Percentiles rank a stretch among this genome's conserved stretches.
These are phyloP conservation scores for Tricholoma bakamatsutake DNA, from an alignment of 768 basidiomycete genomes.

Conservation along the genomic window DNA sequence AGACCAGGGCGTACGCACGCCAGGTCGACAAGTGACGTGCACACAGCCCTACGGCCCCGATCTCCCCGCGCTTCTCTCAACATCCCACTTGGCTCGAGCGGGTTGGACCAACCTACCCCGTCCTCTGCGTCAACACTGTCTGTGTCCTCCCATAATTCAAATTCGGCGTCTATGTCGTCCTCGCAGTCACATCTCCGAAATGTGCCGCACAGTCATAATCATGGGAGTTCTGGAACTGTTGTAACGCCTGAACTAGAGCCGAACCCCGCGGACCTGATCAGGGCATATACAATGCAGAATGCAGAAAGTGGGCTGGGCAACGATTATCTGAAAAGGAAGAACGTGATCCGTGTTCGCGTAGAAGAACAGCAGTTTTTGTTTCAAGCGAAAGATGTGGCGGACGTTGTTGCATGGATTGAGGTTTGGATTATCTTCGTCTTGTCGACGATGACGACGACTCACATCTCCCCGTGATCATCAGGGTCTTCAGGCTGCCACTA, in stretches of 20 bases:
- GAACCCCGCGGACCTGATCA: constrained; percentile 49
- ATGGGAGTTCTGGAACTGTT: neutral
- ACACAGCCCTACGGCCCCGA: constrained; percentile 4
- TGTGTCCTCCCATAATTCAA: neutral
- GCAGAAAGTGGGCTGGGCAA: constrained; percentile 94
- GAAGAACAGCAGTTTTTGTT: constrained; percentile 97
- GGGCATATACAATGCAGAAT: constrained; percentile 75
- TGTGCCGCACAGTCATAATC: neutral
- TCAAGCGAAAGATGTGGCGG: constrained; percentile 77
- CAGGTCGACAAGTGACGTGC: constrained; percentile 35
- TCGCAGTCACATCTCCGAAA: constrained; percentile 5
- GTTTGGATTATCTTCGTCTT: constrained; percentile 31
- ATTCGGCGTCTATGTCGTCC: constrained; percentile 3
- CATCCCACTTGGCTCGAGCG: neutral
- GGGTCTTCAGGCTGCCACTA: constrained; percentile 88
- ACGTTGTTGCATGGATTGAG: constrained; percentile 96
- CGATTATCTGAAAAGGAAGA: constrained; percentile 89
- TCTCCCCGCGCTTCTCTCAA: constrained; percentile 8
- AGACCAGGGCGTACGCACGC: constrained; percentile 35
- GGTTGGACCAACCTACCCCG: neutral
- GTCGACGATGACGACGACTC: constrained; percentile 3
- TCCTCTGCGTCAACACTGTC: constrained; percentile 2
- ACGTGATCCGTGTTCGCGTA: constrained; percentile 86
- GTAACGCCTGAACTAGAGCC: constrained; percentile 27
- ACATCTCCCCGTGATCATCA: constrained; percentile 18